Evolutionary conservation across 2,329 filamentous ascomycete species (phyloP), one percentile per base, ranked within the genome.

Genomic region (Arthroderma uncinatum): DNA sequence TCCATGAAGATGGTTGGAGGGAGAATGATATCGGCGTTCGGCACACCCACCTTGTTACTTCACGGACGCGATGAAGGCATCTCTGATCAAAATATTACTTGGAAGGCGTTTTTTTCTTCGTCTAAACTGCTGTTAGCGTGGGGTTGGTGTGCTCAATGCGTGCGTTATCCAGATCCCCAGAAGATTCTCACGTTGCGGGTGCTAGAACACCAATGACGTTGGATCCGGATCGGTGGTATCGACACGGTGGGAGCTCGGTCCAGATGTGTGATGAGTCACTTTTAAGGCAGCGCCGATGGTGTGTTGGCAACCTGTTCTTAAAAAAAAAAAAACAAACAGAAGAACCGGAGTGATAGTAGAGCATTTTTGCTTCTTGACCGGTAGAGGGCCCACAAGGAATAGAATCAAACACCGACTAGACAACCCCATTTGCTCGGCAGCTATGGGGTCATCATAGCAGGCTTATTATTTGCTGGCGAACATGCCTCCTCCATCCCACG

Each of bases 21-120:
- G 76, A 86, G 82, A 79, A 82, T 98, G 93, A 97, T 84, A 90
- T 90, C 81, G 85, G 93, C 90, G 93, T 96, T 87, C 90, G 92
- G 89, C 93, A 96, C 92, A 95, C 80, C 76, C 81, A 84, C 86
- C 92, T 96, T 97, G 90, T 96, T 94, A 89, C 82, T 78, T 76
- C 81, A 89, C 91, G 92, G 84, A 95, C 92, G 93, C 91, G 83
- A 89, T 86, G 81, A 87, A 85, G 87, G 89, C 86, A 94, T 87
- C 89, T 96, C 92, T 97, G 92, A 97, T 67, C 64, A 66, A n/a
- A 65, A 67, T 71, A 71, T 73, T 74, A 72, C 79, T 82, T 83
- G 81, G 80, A 79, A 79, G 77, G 37, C n/a, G n/a, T 42, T 42
- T 44, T 53, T 12, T 14, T 12, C 39, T 42, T 42, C 14, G 9